Evolutionary conservation across 1,284 basidiomycete species (phyloP), one percentile per base, ranked within the genome.

Genomic region (Malassezia globosa): DNA sequence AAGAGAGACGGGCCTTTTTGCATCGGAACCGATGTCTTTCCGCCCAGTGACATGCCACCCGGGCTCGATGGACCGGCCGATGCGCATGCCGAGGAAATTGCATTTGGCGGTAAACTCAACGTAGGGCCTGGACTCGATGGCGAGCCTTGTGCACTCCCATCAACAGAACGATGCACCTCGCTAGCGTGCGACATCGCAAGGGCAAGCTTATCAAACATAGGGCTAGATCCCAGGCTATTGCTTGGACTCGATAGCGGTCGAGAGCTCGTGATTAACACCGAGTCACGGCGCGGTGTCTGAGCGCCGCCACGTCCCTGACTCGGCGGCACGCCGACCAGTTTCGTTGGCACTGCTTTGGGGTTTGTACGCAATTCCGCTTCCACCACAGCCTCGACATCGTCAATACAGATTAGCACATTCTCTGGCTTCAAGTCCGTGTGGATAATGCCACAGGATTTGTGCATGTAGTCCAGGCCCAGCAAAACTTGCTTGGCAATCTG

Each of bases 401-500:
- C 92, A 66, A 97, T 96, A 73, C 82, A 85, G 61, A 97, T 90
- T 46, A 97, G 79, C 26, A 97, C 89, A 74, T 97, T 97, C 73
- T 97, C 92, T 0, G 92, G 92, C 74, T 97, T 97, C 59, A 97
- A 78, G 73, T 97, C 90, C 37, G 69, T 72, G 50, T 66, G 58
- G 48, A 95, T 92, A 64, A 95, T 86, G 43, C 87, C 85, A 72
- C 92, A 97, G 73, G 86, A 87, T 37, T 85, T 80, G 69, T 97
- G 92, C 80, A 97, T 90, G 75, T 96, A 97, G 71, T 96, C 92
- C 48, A 97, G 77, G 7, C 92, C 92, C 22, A 95, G 80, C 2
- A 97, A 76, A 34, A 96, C 83, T 74, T 96, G 92, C 72, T 95
- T 95, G 34, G 89, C 87, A 66, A 97, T 96, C 73, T 97, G 92